phyloP scores from a whole-genome alignment of 1,139 yeast species.

The Candida sp. region DNA sequence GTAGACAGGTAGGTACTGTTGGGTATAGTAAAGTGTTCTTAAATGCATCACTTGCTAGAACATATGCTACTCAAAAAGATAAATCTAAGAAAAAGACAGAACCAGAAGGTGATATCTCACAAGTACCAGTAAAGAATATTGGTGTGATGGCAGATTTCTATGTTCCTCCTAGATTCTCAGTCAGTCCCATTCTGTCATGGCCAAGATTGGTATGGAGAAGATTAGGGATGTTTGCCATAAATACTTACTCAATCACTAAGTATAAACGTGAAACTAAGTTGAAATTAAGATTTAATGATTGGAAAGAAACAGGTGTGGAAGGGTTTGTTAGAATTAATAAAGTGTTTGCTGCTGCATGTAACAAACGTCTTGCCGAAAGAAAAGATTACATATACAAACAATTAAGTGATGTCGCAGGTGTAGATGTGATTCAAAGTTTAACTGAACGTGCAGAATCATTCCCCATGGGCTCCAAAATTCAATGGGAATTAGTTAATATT shows the following conservation, averaged over 20 bases:
- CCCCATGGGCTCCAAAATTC: slow-evolving; percentile 57
- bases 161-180: slow-evolving; percentile 34
- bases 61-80: slow-evolving; percentile 4
- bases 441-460: slow-evolving; percentile 32
- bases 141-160: slow-evolving; percentile 46
- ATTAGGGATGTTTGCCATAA: slow-evolving; percentile 39
- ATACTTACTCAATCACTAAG: slow-evolving; percentile 40
- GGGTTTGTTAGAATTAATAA: slow-evolving; percentile 40
- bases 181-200: slow-evolving; percentile 36
- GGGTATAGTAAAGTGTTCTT: slow-evolving; percentile 4
- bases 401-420: slow-evolving; percentile 32
- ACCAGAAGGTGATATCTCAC: slow-evolving; percentile 28
- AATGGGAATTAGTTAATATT: slow-evolving; percentile 76
- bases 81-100: slow-evolving; percentile 17
- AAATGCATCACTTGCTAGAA: slow-evolving; percentile 8
- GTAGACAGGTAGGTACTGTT: not conserved
- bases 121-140: slow-evolving; percentile 36
- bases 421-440: slow-evolving; percentile 29
- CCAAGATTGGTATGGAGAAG: slow-evolving; percentile 34
- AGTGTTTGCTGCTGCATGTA: slow-evolving; percentile 42
- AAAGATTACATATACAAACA: slow-evolving; percentile 26
- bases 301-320: slow-evolving; percentile 45
- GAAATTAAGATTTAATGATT: slow-evolving; percentile 35
- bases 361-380: slow-evolving; percentile 23
- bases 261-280: slow-evolving; percentile 39